These are phyloP conservation scores for Endoconidiophora laricicola DNA, from an alignment of 2,329 filamentous ascomycete genomes.

Conservation along the genomic window DNA sequence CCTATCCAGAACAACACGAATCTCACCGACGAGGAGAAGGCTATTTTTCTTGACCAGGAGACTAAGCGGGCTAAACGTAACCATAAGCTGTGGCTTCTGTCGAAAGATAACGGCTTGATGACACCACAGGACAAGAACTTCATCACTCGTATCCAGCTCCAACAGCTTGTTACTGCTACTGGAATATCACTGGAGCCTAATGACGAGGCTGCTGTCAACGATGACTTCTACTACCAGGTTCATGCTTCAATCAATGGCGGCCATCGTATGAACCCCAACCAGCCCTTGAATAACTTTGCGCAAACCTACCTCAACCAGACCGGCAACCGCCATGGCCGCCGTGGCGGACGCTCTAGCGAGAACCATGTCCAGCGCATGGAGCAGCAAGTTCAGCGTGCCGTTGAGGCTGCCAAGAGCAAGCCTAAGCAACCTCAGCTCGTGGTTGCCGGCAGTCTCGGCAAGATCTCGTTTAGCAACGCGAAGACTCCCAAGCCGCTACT, in stretches of 20 bases:
- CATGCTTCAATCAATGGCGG: constrained; percentile 86
- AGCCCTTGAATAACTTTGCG: constrained; percentile 88
- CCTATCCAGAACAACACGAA: constrained; percentile 31
- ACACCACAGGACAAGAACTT: constrained; percentile 99
- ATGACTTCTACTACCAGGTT: constrained; percentile 98
- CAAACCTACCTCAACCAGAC: constrained; percentile 97
- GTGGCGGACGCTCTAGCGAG: constrained; percentile 69
- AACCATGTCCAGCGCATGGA: constrained; percentile 99
- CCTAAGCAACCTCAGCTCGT: constrained; percentile 96
- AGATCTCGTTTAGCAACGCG: constrained; percentile 97
- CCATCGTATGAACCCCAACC: constrained; percentile 76
- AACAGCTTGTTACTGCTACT: constrained; percentile 85
- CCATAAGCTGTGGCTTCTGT: constrained; percentile 89
- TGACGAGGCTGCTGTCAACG: constrained; percentile 62
- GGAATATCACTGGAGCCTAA: constrained; percentile 70
- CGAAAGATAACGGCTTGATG: constrained; percentile 93
- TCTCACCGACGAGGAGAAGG: constrained; percentile 75
- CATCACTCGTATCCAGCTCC: constrained; percentile 91
- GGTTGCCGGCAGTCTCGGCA: constrained; percentile 87
- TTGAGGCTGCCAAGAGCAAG: constrained; percentile 92
- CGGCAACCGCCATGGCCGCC: constrained; percentile 60
- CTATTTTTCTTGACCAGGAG: constrained; percentile 73
- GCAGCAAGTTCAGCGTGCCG: constrained; percentile 91
- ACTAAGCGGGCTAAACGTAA: constrained; percentile 92
- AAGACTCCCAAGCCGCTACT: constrained; percentile 91